Evolutionary conservation across 371 early-diverging fungal genomes (phyloP).

Genomic region (Amoeboaphelidium occidentale): DNA sequence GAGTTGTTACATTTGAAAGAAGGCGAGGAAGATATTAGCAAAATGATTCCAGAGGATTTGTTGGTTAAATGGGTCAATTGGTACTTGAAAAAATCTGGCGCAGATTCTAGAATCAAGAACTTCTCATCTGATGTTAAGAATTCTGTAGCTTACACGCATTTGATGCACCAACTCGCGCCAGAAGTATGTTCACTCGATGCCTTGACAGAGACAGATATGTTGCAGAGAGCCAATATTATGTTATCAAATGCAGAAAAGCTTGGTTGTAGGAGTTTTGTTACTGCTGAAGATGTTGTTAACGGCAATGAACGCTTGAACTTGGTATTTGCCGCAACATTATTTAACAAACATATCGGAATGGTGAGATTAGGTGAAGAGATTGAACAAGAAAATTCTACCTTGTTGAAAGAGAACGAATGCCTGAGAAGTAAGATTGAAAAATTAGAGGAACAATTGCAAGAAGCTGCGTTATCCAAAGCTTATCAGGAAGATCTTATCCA

Average conservation of each 20-base stretch:
- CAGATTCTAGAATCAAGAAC: not conserved
- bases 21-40: not conserved
- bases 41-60: not conserved
- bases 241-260: not conserved
- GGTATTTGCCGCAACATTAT: not conserved
- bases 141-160: not conserved
- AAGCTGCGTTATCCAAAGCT: not conserved
- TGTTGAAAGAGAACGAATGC: not conserved
- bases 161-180: not conserved
- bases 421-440: not conserved
- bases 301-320: not conserved
- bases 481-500: not conserved
- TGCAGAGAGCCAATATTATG: not conserved
- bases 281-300: not conserved
- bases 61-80: not conserved
- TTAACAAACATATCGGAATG: not conserved
- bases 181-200: not conserved
- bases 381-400: not conserved
- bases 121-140: not conserved
- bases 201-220: not conserved
- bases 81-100: not conserved
- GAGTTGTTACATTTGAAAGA: not conserved
- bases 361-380: not conserved
- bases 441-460: not conserved
- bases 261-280: not conserved